A percentile compares a stretch with the other conserved stretches of the same genome.
phyloP scores from a whole-genome alignment of 2,329 filamentous ascomycete species.

The Claviceps maximensis region DNA sequence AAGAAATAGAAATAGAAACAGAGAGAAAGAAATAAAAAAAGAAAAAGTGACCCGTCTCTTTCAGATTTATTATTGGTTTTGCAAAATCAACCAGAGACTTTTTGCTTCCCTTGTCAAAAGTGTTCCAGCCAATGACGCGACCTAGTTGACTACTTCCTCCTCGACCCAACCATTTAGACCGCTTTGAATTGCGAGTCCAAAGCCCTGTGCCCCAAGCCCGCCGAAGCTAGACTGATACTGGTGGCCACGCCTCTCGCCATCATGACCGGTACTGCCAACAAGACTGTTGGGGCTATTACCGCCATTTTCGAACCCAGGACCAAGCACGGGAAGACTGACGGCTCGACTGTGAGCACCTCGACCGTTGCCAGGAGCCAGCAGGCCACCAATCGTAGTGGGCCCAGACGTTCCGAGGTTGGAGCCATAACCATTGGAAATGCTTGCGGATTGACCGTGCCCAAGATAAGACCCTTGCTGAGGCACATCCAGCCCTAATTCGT shows the following conservation, averaged over 20 bases:
- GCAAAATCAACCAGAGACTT: background rate
- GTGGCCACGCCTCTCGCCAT: conserved; percentile 47
- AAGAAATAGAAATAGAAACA: background rate
- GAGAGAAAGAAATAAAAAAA: conserved; percentile 26
- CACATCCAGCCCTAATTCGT: conserved; percentile 43
- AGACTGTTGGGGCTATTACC: conserved; percentile 37
- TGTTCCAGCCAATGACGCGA: conserved; percentile 6
- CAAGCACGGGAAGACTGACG: conserved; percentile 69
- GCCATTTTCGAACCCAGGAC: conserved; percentile 49
- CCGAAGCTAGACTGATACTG: conserved; percentile 53
- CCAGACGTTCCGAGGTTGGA: conserved; percentile 38
- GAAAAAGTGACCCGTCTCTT: conserved; percentile 23
- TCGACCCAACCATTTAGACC: conserved; percentile 56
- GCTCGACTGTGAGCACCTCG: conserved; percentile 61
- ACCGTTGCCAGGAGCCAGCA: conserved; percentile 57
- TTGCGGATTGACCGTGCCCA: conserved; percentile 52
- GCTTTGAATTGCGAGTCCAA: conserved; percentile 49
- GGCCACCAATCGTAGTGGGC: conserved; percentile 59
- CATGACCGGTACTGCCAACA: conserved; percentile 30
- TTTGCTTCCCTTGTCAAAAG: background rate
- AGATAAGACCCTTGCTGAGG: conserved; percentile 47
- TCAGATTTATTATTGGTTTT: background rate
- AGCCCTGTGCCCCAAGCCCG: conserved; percentile 43
- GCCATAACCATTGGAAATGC: conserved; percentile 51
- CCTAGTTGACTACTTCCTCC: conserved; percentile 48